These are phyloP conservation scores for Podochytrium sp. DNA, from an alignment of 192 early-diverging fungal species.

Conservation along the genomic window DNA sequence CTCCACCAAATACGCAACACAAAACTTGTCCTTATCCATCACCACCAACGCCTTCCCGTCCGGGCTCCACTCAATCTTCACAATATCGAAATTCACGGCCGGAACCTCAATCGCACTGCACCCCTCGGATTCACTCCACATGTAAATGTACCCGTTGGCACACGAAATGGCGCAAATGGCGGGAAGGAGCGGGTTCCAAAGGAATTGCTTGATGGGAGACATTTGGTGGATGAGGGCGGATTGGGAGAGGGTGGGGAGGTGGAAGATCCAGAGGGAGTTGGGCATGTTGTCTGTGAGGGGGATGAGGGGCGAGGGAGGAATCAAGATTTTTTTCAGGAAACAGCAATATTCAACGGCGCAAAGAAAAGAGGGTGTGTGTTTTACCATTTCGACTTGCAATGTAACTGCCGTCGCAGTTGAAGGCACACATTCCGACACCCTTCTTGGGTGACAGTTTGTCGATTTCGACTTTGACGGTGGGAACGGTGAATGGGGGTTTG, in stretches of 20 bases:
- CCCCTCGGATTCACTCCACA: slow-evolving; percentile 54
- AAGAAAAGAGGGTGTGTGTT: too few species aligned
- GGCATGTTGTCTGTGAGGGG: slow-evolving; percentile 71
- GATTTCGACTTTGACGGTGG: slow-evolving; percentile 58
- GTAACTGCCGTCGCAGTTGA: slow-evolving; percentile 63
- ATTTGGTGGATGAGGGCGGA: slow-evolving; percentile 64
- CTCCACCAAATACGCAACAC: slow-evolving; percentile 56
- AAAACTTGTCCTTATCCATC: slow-evolving; percentile 78
- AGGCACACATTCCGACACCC: slow-evolving; percentile 71
- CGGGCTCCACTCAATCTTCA: slow-evolving; percentile 67
- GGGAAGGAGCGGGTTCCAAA: slow-evolving; percentile 72
- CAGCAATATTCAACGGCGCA: too few species aligned
- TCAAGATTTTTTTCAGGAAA: background rate
- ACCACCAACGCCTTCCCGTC: slow-evolving; percentile 71
- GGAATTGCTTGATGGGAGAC: slow-evolving; percentile 54
- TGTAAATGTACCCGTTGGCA: slow-evolving; percentile 62
- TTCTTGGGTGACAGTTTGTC: slow-evolving; percentile 72
- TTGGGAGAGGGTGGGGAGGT: slow-evolving; percentile 48
- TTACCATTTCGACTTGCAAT: slow-evolving; percentile 72
- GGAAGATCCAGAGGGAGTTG: slow-evolving; percentile 77
- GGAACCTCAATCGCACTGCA: slow-evolving; percentile 58
- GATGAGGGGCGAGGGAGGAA: slow-evolving; percentile 2
- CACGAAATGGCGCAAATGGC: slow-evolving; percentile 63
- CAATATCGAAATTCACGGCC: slow-evolving; percentile 66
- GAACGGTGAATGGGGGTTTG: slow-evolving; percentile 62